phyloP scores from a whole-genome alignment of 768 basidiomycete genomes.

The Boletus sp. region DNA sequence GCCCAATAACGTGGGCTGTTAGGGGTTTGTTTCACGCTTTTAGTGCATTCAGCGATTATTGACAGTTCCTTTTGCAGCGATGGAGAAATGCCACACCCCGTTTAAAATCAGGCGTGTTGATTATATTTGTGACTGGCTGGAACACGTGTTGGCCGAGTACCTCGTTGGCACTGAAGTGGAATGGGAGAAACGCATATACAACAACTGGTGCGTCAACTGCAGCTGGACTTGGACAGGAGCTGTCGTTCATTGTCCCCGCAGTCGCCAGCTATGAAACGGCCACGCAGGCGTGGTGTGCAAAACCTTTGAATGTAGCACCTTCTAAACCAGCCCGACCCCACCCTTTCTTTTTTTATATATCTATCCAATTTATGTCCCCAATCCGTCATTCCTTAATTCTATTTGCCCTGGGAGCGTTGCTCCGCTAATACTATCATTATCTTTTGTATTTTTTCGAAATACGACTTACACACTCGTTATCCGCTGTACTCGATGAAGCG shows the following conservation, averaged over 20 bases:
- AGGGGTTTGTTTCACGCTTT: slow-evolving; percentile 31
- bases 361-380: neutral
- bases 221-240: neutral
- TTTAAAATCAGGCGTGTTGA: slow-evolving; percentile 37
- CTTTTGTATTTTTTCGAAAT: neutral
- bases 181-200: slow-evolving; percentile 26
- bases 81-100: slow-evolving; percentile 46
- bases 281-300: slow-evolving; percentile 2
- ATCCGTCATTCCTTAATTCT: neutral
- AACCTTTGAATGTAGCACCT: neutral
- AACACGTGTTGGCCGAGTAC: slow-evolving; percentile 28
- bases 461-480: slow-evolving; percentile 9
- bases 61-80: slow-evolving; percentile 29
- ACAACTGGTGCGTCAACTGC: slow-evolving; percentile 25
- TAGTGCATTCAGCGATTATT: neutral
- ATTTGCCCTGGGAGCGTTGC: neutral
- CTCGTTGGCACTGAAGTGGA: slow-evolving; percentile 26
- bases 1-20: slow-evolving; percentile 39
- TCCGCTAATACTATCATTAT: slow-evolving; percentile 4
- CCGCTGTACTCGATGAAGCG: neutral
- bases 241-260: neutral
- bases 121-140: slow-evolving; percentile 40
- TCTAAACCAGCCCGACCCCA: neutral
- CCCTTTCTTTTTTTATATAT: no score
- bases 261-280: slow-evolving; percentile 6